phyloP scores from a whole-genome alignment of 208 protist species.

The Leishmania aethiopica region DNA sequence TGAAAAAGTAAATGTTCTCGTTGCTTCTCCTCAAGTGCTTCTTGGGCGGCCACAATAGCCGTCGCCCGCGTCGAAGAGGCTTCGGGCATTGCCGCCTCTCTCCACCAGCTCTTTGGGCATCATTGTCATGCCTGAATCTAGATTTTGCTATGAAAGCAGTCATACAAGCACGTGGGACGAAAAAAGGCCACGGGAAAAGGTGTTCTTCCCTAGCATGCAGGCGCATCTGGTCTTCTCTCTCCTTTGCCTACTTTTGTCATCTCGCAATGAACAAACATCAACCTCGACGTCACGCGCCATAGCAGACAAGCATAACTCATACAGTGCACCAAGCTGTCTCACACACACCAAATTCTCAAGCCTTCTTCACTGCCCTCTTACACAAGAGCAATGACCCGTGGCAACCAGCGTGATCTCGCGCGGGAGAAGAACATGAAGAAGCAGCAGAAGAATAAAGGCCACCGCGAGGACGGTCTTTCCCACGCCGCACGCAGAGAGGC shows the following conservation, averaged over 20 bases:
- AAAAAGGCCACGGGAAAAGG: not conserved
- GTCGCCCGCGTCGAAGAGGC: not conserved
- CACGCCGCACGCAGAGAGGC: conserved; percentile 75
- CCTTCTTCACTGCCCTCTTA: not conserved
- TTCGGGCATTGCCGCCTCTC: not conserved
- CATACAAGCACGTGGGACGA: not conserved
- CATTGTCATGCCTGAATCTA: too few species aligned
- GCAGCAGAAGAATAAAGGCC: conserved; percentile 66
- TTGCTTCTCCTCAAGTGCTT: not conserved
- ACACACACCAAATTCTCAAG: not conserved
- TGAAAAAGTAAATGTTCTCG: not conserved
- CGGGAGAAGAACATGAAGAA: conserved; percentile 91
- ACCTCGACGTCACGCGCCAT: not conserved
- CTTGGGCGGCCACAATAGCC: too few species aligned
- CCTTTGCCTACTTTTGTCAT: not conserved
- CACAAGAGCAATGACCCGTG: conserved; percentile 70
- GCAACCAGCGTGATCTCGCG: conserved; percentile 90
- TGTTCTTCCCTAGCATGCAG: not conserved
- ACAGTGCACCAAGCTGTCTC: conserved; percentile 2
- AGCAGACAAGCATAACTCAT: conserved; percentile 9
- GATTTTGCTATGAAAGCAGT: not conserved
- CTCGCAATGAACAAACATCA: not conserved
- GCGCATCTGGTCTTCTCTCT: conserved; percentile 6
- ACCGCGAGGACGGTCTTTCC: conserved; percentile 70
- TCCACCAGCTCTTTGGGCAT: not conserved